phyloP scores from a whole-genome alignment of 2,329 filamentous ascomycete genomes.

The Venturia asperata region DNA sequence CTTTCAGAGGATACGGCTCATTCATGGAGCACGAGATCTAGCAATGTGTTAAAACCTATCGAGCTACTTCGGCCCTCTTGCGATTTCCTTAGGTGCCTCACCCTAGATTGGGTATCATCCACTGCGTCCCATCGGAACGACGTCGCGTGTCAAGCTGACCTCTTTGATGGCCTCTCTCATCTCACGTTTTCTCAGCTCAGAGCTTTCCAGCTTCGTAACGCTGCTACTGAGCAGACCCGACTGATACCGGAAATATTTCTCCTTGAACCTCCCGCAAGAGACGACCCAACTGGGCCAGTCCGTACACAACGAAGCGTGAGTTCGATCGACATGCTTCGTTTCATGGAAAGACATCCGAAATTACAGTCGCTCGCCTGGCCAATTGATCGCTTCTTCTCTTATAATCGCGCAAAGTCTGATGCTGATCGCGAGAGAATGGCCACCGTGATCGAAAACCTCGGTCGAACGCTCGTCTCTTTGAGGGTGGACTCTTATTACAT shows the following conservation, averaged over 20 bases:
- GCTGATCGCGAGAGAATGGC: conserved; percentile 23
- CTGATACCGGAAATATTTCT: conserved; percentile 34
- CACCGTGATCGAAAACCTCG: conserved; percentile 34
- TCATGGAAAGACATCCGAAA: conserved; percentile 39
- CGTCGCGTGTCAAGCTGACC: conserved; percentile 17
- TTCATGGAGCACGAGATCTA: conserved; percentile 6
- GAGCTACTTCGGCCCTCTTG: conserved; percentile 20
- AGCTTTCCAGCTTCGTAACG: conserved; percentile 42
- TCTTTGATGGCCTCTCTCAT: conserved; percentile 28
- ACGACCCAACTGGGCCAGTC: background rate
- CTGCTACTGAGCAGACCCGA: conserved; percentile 32
- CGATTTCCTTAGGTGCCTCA: conserved; percentile 28
- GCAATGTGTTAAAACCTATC: conserved; percentile 17
- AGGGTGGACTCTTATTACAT: conserved; percentile 35
- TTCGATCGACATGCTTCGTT: conserved; percentile 32
- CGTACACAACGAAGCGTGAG: conserved; percentile 7
- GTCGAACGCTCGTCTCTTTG: conserved; percentile 35
- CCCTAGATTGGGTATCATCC: conserved; percentile 32
- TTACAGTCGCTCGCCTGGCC: conserved; percentile 42
- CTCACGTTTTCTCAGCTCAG: conserved; percentile 38
- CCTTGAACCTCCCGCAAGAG: conserved; percentile 24
- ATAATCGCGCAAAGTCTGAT: conserved; percentile 26
- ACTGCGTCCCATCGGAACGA: conserved; percentile 15
- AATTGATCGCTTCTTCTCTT: conserved; percentile 39
- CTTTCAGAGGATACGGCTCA: background rate